phyloP scores from a whole-genome alignment of 2,329 filamentous ascomycete species.

The Colletotrichum sp. region DNA sequence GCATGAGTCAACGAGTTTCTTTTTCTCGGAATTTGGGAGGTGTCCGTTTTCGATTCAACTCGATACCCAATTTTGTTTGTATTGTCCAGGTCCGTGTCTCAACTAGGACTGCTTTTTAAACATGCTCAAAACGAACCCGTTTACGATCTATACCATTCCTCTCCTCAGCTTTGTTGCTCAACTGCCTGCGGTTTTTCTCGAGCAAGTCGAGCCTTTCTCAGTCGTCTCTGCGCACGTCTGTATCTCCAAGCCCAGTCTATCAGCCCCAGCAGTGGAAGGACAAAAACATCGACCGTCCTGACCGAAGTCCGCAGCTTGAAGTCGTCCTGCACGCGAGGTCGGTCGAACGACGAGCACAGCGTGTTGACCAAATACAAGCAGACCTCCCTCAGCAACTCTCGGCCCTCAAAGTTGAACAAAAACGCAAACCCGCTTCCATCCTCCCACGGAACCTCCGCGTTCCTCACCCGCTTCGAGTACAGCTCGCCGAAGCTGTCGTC shows the following conservation, averaged over 20 bases:
- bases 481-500: background rate
- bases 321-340: slow-evolving; percentile 7
- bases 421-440: slow-evolving; percentile 15
- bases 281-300: slow-evolving; percentile 8
- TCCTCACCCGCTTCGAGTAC: background rate
- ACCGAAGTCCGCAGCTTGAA: slow-evolving; percentile 9
- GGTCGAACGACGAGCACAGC: slow-evolving; percentile 8
- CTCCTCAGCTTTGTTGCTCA: background rate
- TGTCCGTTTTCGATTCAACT: slow-evolving; percentile 15
- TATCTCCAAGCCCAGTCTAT: slow-evolving; percentile 18
- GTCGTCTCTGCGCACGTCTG: background rate
- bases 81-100: background rate
- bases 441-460: background rate
- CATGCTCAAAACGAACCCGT: background rate
- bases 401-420: slow-evolving; percentile 9
- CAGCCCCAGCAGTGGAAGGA: slow-evolving; percentile 4
- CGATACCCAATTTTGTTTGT: slow-evolving; percentile 8
- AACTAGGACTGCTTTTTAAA: background rate
- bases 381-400: slow-evolving; percentile 8
- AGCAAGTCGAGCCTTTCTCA: background rate
- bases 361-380: slow-evolving; percentile 10
- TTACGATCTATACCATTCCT: background rate
- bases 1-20: background rate
- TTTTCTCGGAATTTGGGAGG: background rate
- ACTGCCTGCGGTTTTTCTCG: background rate